Base-by-base conservation (phyloP, 1,139 yeast genomes). In the Diutina rugosa region DNA sequence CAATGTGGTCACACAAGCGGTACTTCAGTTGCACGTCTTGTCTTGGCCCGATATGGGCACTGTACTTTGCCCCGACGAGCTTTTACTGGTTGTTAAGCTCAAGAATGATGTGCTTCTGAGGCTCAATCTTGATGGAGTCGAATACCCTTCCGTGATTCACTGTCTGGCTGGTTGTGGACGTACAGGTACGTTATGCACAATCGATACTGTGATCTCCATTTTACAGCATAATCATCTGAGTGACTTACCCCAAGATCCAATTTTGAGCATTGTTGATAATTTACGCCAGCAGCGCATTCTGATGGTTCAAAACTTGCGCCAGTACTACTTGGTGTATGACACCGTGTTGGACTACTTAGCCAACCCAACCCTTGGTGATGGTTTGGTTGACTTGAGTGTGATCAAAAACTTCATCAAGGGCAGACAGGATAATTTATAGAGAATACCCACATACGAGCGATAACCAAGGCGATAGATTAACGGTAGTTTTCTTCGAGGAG, bases 151-250 rank as follows among this genome's bases (percentile, higher is more conserved):
- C 0, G 69, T 87, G 35, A 88, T 88, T 9, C 96, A 90, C 67
- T 89, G 97, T 67, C 84, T 91, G 5, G 96, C 97, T 0, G 97
- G 97, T 0, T 89, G 96, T 69, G 97, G 97, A 2, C 79, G 97
- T 61, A 89, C 96, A 0, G 96, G 97, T 2, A 88, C 91, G 0
- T 86, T 88, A 61, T 85, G 90, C 58, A 78, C 95, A 0, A 76
- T 87, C 46, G 96, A 89, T 68, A 74, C 86, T 16, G 72, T 87
- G 30, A 65, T 85, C 46, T 81, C 79, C 59, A 67, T 81, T 10
- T 64, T 79, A 54, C 65, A 61, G 59, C 56, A 61, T 58, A 61
- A 63, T 56, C 56, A 61, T 30, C 57, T 58, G 46, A 55, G 41
- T 29, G 64, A 61, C 38, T 60, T 61, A 4, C 14, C 51, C 10